These are phyloP conservation scores for Cryptococcus neoformans DNA, from an alignment of 1,284 basidiomycete genomes.

Conservation along the genomic window DNA sequence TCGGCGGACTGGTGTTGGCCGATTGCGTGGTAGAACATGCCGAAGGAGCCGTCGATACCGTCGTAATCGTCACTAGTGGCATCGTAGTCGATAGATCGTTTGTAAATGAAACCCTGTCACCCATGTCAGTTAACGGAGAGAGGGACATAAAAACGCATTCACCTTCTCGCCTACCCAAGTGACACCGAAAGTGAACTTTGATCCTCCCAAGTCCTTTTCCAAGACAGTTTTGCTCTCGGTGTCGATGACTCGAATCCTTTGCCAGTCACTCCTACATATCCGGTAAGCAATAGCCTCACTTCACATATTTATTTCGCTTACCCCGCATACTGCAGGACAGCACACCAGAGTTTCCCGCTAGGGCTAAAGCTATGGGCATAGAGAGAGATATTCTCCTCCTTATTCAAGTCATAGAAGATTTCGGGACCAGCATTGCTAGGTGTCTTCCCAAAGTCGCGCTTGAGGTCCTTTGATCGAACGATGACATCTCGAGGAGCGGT, in stretches of 20 bases:
- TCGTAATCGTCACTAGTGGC: not conserved
- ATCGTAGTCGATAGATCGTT: conserved; percentile 5
- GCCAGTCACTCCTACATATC: conserved; percentile 18
- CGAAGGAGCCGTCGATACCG: conserved; percentile 13
- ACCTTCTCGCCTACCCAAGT: conserved; percentile 15
- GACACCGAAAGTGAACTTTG: conserved; percentile 21
- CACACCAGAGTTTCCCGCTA: conserved; percentile 11
- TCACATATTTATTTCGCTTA: not conserved
- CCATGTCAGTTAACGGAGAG: too few relatives aligned
- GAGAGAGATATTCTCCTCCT: conserved; percentile 11
- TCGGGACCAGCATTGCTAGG: conserved; percentile 7
- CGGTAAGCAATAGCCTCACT: not conserved
- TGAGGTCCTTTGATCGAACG: conserved; percentile 12
- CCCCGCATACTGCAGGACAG: conserved; percentile 15
- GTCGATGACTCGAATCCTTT: conserved; percentile 13
- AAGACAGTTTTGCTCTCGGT: conserved; percentile 10
- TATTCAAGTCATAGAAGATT: conserved; percentile 18
- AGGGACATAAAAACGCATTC: not conserved
- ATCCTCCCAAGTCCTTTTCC: conserved; percentile 13
- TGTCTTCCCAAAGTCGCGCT: conserved; percentile 13
- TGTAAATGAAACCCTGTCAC: conserved; percentile 17
- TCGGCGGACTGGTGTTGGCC: conserved; percentile 13
- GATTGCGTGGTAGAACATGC: conserved; percentile 17
- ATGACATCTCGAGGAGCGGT: conserved; percentile 14
- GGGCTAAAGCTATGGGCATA: conserved; percentile 17